Evolutionary conservation across 75 land plant species (phyloP), one percentile per base, ranked within the genome.

Genomic region (Larix kaempferi): DNA sequence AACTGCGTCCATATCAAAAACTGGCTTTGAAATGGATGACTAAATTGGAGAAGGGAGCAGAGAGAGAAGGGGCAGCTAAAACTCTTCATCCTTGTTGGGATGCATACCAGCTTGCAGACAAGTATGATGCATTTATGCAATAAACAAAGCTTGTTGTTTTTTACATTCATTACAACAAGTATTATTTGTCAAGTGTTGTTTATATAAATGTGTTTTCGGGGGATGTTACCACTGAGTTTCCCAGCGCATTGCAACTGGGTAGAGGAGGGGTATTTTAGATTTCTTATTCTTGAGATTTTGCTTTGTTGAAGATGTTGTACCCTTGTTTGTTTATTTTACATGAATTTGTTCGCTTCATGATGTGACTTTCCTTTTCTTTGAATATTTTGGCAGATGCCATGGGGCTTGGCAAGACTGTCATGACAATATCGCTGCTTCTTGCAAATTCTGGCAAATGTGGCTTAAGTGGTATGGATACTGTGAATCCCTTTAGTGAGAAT

Each of bases 61-160:
- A 60, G 81, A 65, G 19, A 89, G 86, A 77, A 80, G 86, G 66
- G 11, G 94, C 98, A 73, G 82, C 87, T 49, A 79, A 80, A 72
- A 84, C 91, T 65, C 89, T 95, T 73, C 98, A 95, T 88, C 94
- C 98, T 14, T 95, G 94, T 71, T 95, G 98, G 97, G 84, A 77
- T 56, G 94, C 86, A 4, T 93, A 93, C 80, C 85, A 83, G 35
- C 73, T 95, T 63, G 59, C 75, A 33, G 98, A 91, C 81, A 78
- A 72, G 96, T 91, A 86, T 25, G 83, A 63, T 26, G 12, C 2
- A 59, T 79, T 27, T 16, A 19, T 21, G 29, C 33, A 4, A 35
- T 22, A 22, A 16, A 25, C 16, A 65, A 25, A 23, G 62, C n/a
- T 8, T 63, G 33, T 6, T 14, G 10, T 44, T 76, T 58, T 6